phyloP scores from a whole-genome alignment of 106 monocot genomes.

The Dioscorea zingiberensis region DNA sequence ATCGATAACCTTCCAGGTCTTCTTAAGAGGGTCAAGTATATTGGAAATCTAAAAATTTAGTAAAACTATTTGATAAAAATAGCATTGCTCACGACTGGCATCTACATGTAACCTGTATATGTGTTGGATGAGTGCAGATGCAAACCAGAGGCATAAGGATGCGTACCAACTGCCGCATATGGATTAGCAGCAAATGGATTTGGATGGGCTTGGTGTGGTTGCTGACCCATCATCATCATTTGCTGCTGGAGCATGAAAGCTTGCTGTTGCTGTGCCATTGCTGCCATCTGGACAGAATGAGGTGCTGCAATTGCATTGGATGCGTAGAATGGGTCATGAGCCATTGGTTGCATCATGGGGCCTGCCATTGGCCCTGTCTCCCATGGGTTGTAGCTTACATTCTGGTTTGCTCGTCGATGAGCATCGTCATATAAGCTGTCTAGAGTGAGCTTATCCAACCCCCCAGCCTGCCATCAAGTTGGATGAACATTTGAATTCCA shows the following conservation, averaged over 20 bases:
- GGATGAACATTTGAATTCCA: too few relatives aligned
- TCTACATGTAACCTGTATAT: conserved; percentile 50
- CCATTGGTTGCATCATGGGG: conserved; percentile 31
- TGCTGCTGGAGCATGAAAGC: conserved; percentile 75
- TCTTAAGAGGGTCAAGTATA: too few relatives aligned
- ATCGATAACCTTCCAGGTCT: too few relatives aligned
- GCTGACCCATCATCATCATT: conserved; percentile 57
- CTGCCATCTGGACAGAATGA: conserved; percentile 71
- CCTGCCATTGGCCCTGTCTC: conserved; percentile 32
- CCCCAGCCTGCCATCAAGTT: conserved; percentile 59
- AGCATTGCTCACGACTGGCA: too few relatives aligned
- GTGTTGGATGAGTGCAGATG: conserved; percentile 37
- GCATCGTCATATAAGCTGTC: conserved; percentile 95
- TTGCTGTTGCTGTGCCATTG: conserved; percentile 91
- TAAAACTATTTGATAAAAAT: too few relatives aligned
- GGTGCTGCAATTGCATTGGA: conserved; percentile 49
- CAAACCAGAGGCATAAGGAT: conserved; percentile 26
- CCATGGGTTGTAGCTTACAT: conserved; percentile 87
- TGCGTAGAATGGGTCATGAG: conserved; percentile 69
- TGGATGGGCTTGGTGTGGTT: conserved; percentile 21
- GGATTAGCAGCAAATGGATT: conserved; percentile 71
- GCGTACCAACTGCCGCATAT: conserved; percentile 21
- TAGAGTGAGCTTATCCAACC: conserved; percentile 74
- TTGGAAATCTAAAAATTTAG: too few relatives aligned
- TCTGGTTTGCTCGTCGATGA: conserved; percentile 50